Base-by-base conservation (phyloP, 495 filamentous ascomycete genomes). In the Diplogelasinospora grovesii region DNA sequence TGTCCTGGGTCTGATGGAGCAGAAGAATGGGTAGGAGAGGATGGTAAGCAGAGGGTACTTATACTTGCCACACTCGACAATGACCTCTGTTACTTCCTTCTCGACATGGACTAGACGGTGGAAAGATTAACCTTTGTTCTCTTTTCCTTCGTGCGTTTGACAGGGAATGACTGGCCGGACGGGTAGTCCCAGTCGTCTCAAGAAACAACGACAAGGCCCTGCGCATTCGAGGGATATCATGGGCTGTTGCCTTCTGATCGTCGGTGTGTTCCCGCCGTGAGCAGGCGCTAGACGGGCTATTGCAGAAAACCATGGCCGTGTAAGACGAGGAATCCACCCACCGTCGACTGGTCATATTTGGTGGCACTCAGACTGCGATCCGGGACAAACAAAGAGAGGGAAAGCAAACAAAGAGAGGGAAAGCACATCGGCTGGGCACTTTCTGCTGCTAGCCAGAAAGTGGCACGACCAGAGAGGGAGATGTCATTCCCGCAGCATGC, bases 161-260 rank as follows among this genome's bases (percentile, higher is more conserved):
- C 25, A 13, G 30, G 31, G 30, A 43, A 14, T n/a, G 23, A 21
- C 21, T 11, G 28, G 21, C 39, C 40, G 34, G 23, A 30, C 28
- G 23, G 46, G 46, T 26, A 44, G 16, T n/a, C n/a, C n/a, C n/a
- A n/a, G n/a, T n/a, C n/a, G n/a, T n/a, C n/a, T n/a, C 30, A 22
- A 33, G 41, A 43, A 28, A 32, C 31, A 36, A 40, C 35, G 23
- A 24, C 38, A 47, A 41, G 24, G 16, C 36, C 37, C 18, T 33
- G 24, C 36, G 19, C 22, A 2, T 31, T 8, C 23, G 21, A 45
- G 32, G 37, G 15, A 28, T 24, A 45, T 36, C 28, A 35, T 39
- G 37, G 22, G 24, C 30, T 36, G 25, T 21, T 36, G 41, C 25
- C 36, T 29, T 48, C 39, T 43, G 42, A 45, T 45, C 42, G 26